Base-by-base conservation (phyloP, 208 protist species). In the Leptomonas pyrrhocoris region DNA sequence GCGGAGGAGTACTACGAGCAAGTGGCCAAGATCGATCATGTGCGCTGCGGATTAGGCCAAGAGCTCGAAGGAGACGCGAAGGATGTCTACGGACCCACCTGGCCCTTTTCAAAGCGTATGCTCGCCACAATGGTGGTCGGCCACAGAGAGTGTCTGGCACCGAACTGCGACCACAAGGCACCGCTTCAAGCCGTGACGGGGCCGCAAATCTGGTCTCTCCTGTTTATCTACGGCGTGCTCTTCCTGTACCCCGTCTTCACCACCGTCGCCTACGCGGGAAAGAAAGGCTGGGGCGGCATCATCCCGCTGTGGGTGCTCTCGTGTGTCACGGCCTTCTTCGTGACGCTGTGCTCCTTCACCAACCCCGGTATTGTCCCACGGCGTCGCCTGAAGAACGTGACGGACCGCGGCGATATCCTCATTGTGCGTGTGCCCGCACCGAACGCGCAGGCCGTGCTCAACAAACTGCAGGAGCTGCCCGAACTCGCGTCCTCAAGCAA, bases 331-430 rank as follows among this genome's bases (percentile, higher is more conserved):
- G 58, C 57, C 19, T 19, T 85, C 19, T 60, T 83, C 15, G 56
- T 81, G n/a, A 56, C 81, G 31, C 40, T 79, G 25, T 78, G 70
- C 66, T 64, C 78, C 31, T 73, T 84, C 43, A 77, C 69, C 31
- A 63, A 89, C 54, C 80, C 84, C n/a, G 84, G 84, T 58, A 80
- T 89, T 54, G 77, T 86, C n/a, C 80, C 77, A 6, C 72, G 73
- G 27, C 62, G 68, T 12, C 67, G 36, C 7, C 65, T 64, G 21
- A 67, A 77, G 30, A 69, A 73, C 18, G 48, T 87, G 8, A 69
- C 68, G 11, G 74, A 79, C 51, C 55, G 62, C 40, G 74, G 79
- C 27, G 79, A 84, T 23, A 57, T 77, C 27, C 68, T 87, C n/a
- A 69, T 79, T 38, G 78, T 84, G 0, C 68, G 71, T 19, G 62